Percentiles rank a stretch among this genome's conserved stretches.
Evolutionary conservation across 2,329 filamentous ascomycete species (phyloP).

Genomic region (Diaporthe sp.): DNA sequence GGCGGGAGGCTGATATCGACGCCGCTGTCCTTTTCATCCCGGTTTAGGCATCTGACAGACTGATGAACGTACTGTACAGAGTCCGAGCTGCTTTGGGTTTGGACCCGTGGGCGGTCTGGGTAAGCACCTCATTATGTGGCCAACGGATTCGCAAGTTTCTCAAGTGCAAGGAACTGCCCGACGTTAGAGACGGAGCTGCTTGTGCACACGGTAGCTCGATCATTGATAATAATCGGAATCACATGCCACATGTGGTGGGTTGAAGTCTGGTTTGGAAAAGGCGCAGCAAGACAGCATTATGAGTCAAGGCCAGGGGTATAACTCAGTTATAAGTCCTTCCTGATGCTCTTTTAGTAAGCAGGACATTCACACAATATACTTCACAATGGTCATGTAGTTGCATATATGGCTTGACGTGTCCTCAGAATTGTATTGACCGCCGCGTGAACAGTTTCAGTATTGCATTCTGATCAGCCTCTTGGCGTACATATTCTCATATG

Average conservation of each 20-base stretch:
- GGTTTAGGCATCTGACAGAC: background rate
- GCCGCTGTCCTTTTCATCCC: too few relatives aligned
- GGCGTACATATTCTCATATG: background rate
- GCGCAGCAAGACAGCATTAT: background rate
- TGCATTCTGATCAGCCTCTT: background rate
- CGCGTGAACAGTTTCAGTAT: background rate
- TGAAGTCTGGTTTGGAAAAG: background rate
- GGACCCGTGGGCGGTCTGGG: too few relatives aligned
- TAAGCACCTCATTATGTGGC: background rate
- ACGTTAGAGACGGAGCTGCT: too few relatives aligned
- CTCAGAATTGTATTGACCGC: background rate
- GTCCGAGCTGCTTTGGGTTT: background rate
- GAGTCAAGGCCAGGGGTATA: background rate
- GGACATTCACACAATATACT: background rate
- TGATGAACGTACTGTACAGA: too few relatives aligned
- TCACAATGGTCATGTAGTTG: constrained; percentile 5
- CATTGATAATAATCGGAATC: background rate
- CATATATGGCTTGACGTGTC: background rate
- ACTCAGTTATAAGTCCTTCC: background rate
- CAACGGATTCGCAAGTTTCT: too few relatives aligned
- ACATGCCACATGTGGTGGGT: background rate
- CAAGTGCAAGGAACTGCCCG: background rate
- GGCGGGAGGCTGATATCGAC: too few relatives aligned
- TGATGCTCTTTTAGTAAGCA: background rate
- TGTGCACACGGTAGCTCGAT: background rate